phyloP scores from a whole-genome alignment of 164 flowering plant genomes.

The Aristolochia fimbriata region DNA sequence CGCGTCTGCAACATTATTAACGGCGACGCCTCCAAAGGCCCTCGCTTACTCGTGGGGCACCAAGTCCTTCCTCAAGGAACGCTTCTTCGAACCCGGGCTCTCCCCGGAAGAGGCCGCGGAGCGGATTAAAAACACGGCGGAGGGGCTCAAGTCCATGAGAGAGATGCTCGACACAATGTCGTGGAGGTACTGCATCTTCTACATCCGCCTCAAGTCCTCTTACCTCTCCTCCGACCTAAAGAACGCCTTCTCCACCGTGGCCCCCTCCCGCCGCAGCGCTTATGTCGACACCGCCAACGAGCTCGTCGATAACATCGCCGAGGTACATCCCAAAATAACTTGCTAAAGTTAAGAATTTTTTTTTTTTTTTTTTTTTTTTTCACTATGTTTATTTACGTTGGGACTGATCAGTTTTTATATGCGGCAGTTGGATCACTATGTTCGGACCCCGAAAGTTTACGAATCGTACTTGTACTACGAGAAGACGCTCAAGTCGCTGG shows the following conservation, averaged over 20 bases:
- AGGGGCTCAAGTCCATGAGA: slow-evolving; percentile 65
- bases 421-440: slow-evolving; percentile 64
- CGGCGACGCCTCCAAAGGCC: slow-evolving; percentile 22
- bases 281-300: slow-evolving; percentile 63
- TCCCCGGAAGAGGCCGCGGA: slow-evolving; percentile 81
- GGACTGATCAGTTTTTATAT: no score
- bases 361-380: no score
- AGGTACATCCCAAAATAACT: no score
- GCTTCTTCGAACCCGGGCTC: slow-evolving; percentile 59
- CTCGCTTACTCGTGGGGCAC: slow-evolving; percentile 72
- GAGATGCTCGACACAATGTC: slow-evolving; percentile 79
- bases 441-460: slow-evolving; percentile 67
- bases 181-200: slow-evolving; percentile 74
- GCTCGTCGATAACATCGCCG: slow-evolving; percentile 67
- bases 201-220: slow-evolving; percentile 54
- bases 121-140: slow-evolving; percentile 66
- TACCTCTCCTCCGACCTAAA: slow-evolving; percentile 70
- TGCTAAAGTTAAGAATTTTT: no score
- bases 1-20: slow-evolving; percentile 15
- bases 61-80: slow-evolving; percentile 51
- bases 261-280: slow-evolving; percentile 39
- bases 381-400: no score
- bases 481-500: slow-evolving; percentile 79
- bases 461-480: slow-evolving; percentile 79
- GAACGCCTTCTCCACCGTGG: slow-evolving; percentile 41